Evolutionary conservation across 768 basidiomycete genomes (phyloP).

Genomic region (Lepiota brunneoincarnata): DNA sequence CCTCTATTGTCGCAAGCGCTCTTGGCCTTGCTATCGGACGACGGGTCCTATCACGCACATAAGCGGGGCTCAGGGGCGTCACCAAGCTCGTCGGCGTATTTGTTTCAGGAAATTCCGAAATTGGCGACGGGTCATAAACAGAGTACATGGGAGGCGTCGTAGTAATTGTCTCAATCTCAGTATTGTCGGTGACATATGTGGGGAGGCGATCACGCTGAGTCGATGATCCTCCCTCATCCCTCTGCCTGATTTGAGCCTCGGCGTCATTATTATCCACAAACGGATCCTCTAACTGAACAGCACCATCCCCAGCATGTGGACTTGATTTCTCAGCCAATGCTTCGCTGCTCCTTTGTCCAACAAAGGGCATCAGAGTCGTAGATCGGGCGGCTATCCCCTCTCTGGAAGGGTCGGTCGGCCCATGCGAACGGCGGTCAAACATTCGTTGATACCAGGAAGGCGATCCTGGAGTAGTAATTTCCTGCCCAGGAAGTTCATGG

Average conservation of each 20-base stretch:
- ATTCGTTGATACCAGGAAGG: background rate
- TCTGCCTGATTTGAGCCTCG: background rate
- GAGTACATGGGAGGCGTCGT: slow-evolving; percentile 1
- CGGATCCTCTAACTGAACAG: background rate
- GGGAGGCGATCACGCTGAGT: background rate
- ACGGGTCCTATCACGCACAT: background rate
- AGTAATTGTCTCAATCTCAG: slow-evolving; percentile 1
- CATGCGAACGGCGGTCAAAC: background rate
- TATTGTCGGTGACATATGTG: background rate
- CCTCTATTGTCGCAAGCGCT: background rate
- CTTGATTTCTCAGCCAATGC: background rate
- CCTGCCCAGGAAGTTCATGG: background rate
- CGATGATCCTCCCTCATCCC: background rate
- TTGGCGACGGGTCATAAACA: slow-evolving; percentile 1
- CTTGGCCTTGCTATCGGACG: background rate
- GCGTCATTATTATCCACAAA: background rate
- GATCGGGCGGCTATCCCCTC: too few species aligned
- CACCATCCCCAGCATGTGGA: background rate
- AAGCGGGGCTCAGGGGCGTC: background rate
- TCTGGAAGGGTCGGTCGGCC: background rate
- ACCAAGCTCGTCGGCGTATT: background rate
- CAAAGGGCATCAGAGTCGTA: background rate
- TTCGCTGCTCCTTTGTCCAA: background rate
- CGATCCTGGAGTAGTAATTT: background rate
- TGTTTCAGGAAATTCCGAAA: background rate